Percentiles rank a stretch among this genome's conserved stretches.
These are phyloP conservation scores for Paspalum vaginatum DNA, from an alignment of 176 grass and related monocot species.

Conservation along the genomic window DNA sequence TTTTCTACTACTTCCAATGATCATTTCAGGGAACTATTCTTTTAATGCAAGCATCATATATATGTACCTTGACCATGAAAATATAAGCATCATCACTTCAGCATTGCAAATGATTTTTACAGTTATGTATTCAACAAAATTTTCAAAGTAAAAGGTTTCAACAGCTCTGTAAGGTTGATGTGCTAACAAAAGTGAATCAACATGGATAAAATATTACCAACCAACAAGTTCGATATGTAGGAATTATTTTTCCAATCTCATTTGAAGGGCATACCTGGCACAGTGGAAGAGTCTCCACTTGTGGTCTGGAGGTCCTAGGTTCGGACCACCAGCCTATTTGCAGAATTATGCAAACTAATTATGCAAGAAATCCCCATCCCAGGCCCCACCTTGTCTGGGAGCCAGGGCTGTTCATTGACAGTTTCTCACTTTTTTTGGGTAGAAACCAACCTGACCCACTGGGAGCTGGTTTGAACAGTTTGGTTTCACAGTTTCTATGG, in stretches of 20 bases:
- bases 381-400: too few species aligned
- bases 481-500: too few species aligned
- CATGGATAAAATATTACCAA: conserved; percentile 23
- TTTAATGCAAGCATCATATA: conserved; percentile 27
- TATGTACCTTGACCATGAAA: conserved; percentile 33
- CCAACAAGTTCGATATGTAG: conserved; percentile 4
- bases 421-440: too few species aligned
- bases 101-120: conserved; percentile 25
- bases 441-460: too few species aligned
- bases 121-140: conserved; percentile 13
- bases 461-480: too few species aligned
- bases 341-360: too few species aligned
- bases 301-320: too few species aligned
- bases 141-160: conserved; percentile 31
- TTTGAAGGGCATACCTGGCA: too few species aligned
- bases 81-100: not conserved
- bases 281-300: too few species aligned
- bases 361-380: too few species aligned
- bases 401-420: too few species aligned
- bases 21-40: conserved; percentile 2
- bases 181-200: conserved; percentile 14
- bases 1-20: conserved; percentile 5
- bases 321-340: too few species aligned
- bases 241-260: not conserved
- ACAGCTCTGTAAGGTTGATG: not conserved